Evolutionary conservation across 768 basidiomycete species (phyloP), one percentile per base, ranked within the genome.

Genomic region (Leccinum barrowsii): DNA sequence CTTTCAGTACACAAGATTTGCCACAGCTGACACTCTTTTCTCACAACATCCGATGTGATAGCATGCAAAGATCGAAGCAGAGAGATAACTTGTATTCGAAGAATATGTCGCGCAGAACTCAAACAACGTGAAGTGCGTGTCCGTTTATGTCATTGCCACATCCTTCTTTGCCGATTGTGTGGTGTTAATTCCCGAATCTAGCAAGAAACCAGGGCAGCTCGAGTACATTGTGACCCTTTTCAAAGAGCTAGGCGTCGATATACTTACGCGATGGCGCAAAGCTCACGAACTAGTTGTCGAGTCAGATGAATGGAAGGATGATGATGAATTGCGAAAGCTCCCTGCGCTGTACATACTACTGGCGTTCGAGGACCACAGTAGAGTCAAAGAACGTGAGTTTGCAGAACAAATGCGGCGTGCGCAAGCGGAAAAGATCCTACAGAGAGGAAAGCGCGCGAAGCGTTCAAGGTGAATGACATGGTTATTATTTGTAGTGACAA

Each of bases 351-450:
- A 98, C 68, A 90, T 98, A 58, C 79, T 99, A 22, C 82, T 91
- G 37, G 90, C 93, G 1, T 98, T 94, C 64, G 97, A 99, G 71
- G 94, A 95, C 70, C 94, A 95, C 69, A 90, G 92, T 59, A 85
- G 89, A 57, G 86, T 93, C 15, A 83, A 92, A 34, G 94, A 98
- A 73, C 82, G 90, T 55, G 94, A 96, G 68, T 92, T 92, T 62
- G 93, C 95, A 58, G 92, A 95, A 62, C 86, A 92, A 67, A 86
- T 85, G 76, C 80, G 90, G 24, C 82, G 88, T 59, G 74, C 82
- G 4, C 87, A 92, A 61, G 89, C 94, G 11, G 91, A 94, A 67
- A 91, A 91, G 72, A 85, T 86, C 0, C 79, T 56, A 84, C 81
- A 65, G 94, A 94, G 65, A 79, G 97, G 60, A 96, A 94, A 73